Base-by-base conservation (phyloP, 1,284 basidiomycete genomes). In the Leccinum subatratum region DNA sequence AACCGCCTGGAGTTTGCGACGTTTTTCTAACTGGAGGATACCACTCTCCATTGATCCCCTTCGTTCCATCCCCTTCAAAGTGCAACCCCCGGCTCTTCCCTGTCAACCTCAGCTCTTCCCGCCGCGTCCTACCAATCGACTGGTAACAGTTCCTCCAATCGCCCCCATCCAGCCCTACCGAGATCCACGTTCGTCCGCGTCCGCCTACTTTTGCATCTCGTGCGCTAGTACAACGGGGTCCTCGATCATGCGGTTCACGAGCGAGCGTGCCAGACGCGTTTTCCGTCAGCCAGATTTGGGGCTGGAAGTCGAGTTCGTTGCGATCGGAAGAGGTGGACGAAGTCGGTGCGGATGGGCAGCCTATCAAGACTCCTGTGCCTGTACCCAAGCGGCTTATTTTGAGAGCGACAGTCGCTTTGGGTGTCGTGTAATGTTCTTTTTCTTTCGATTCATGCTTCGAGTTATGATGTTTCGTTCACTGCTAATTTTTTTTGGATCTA, bases 211-310 rank as follows among this genome's bases (percentile, higher is more conserved):
- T 74, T 86, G 86, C 58, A 90, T 97, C 68, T 87, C 86, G 67
- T 96, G 94, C 73, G 87, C 91, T 1, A 91, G 86, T 64, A 88
- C 90, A 14, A 88, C 92, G 7, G 94, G 95, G 7, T 88, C 90
- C 4, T 90, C 90, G 25, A 82, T 95, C 72, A 95, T 93, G 61
- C 84, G 89, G 60, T 97, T 97, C 75, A 86, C 87, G 67, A 94
- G 92, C 68, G 87, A 94, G 92, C 68, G 87, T 90, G 1, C 95
- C 95, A 2, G 95, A 97, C 75, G 83, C 86, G 62, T 97, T 98
- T 74, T 84, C 88, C 22, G 83, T 95, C 60, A 85, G 85, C 69
- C 88, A 90, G 79, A 91, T 90, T 72, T 92, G 91, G 90, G 90
- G 91, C 1, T 92, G 91, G 90, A 92, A 91, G 79, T 86, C 86